Evolutionary conservation across 2,329 filamentous ascomycete genomes (phyloP).

Genomic region (Ceratocystis smalleyi): DNA sequence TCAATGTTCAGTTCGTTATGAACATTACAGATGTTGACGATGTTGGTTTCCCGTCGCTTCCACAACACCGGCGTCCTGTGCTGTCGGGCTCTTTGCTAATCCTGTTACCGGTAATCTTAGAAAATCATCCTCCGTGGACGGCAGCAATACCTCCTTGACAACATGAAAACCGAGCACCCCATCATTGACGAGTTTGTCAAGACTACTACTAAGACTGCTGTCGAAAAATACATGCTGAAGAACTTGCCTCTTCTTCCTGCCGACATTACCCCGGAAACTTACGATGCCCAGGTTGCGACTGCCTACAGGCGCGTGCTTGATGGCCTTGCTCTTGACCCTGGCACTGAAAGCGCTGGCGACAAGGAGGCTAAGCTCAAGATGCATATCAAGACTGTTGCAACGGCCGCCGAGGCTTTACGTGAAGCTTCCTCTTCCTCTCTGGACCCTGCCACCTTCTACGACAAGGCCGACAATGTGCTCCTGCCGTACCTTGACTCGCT

Average conservation of each 20-base stretch:
- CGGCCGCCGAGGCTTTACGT: conserved; percentile 27
- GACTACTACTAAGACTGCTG: conserved; percentile 27
- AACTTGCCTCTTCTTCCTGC: conserved; percentile 38
- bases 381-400: conserved; percentile 54
- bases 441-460: conserved; percentile 34
- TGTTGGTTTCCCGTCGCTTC: conserved; percentile 21
- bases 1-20: conserved; percentile 75
- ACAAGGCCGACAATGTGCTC: conserved; percentile 49
- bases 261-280: conserved; percentile 32
- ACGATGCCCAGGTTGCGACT: conserved; percentile 33
- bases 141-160: conserved; percentile 63
- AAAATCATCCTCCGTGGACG: conserved; percentile 49
- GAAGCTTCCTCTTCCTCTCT: conserved; percentile 27
- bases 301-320: conserved; percentile 40
- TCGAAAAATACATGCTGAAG: conserved; percentile 38
- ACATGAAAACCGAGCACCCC: conserved; percentile 10
- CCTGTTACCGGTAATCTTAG: neutral
- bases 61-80: neutral
- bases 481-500: conserved; percentile 67
- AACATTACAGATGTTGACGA: conserved; percentile 80
- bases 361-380: conserved; percentile 79
- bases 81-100: neutral
- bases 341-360: conserved; percentile 47
- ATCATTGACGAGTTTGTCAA: conserved; percentile 14
- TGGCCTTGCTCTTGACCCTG: conserved; percentile 39